Percentiles rank a stretch among this genome's conserved stretches.
phyloP scores from a whole-genome alignment of 2,329 filamentous ascomycete genomes.

The Pseudogymnoascus sp. region DNA sequence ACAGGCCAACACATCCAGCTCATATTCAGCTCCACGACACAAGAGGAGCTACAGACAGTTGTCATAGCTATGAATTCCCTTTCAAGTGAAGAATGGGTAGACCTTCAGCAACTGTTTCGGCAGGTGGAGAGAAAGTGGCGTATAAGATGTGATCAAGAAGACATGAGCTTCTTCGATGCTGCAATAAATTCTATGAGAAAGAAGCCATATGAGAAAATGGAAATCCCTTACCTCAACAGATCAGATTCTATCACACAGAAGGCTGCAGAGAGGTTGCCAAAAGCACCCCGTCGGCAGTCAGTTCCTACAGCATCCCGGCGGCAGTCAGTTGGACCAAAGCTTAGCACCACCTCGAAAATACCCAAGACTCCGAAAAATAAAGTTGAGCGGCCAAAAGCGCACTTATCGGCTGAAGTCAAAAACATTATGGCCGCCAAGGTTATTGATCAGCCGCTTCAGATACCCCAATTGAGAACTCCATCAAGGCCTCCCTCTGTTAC shows the following conservation, averaged over 20 bases:
- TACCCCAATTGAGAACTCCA: not conserved
- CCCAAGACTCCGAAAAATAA: not conserved
- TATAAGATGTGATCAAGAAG: not conserved
- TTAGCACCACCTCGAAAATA: not conserved
- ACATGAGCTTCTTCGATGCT: not conserved
- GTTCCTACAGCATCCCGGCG: not conserved
- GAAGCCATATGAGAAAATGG: not conserved
- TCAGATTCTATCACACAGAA: not conserved
- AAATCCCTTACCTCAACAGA: not conserved
- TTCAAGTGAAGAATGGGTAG: not conserved
- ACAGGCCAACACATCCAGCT: not conserved
- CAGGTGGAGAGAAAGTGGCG: not conserved
- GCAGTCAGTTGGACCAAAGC: not conserved
- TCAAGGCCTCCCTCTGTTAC: not conserved
- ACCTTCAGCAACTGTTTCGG: not conserved
- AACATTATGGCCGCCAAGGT: not conserved
- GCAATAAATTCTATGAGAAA: not conserved
- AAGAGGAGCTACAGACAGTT: not conserved
- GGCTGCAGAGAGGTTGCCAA: not conserved
- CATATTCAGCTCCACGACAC: not conserved
- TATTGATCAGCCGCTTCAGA: not conserved
- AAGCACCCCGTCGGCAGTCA: not conserved
- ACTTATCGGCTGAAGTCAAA: not conserved
- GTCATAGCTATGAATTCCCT: not conserved
- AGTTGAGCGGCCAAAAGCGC: not conserved